phyloP scores from a whole-genome alignment of 1,284 basidiomycete species.

The Austroboletus niveus region DNA sequence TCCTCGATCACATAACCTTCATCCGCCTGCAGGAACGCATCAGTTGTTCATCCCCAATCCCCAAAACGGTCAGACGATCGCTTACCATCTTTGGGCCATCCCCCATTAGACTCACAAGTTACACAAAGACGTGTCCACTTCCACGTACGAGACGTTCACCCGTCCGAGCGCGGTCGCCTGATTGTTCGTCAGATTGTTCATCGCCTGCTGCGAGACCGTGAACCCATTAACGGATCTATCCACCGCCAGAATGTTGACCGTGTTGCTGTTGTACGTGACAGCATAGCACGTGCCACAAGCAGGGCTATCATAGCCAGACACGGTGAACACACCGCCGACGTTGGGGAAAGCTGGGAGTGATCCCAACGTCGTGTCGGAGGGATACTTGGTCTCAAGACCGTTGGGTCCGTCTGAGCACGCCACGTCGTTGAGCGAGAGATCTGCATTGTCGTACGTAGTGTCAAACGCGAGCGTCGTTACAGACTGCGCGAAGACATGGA shows the following conservation, averaged over 20 bases:
- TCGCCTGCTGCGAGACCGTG: constrained; percentile 33
- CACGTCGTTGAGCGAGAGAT: constrained; percentile 24
- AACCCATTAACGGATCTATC: constrained; percentile 34
- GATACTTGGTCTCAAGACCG: constrained; percentile 25
- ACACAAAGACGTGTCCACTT: not conserved
- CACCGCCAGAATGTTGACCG: constrained; percentile 33
- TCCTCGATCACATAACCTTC: not conserved
- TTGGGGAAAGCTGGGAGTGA: constrained; percentile 32
- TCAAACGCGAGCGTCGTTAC: constrained; percentile 30
- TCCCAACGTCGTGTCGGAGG: constrained; percentile 30
- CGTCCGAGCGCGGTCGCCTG: constrained; percentile 26
- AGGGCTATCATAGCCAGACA: constrained; percentile 28
- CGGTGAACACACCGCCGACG: constrained; percentile 32
- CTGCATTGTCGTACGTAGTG: constrained; percentile 27
- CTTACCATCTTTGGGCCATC: constrained; percentile 4
- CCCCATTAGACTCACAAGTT: not conserved
- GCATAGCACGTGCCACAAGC: constrained; percentile 37
- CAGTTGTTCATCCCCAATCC: not conserved
- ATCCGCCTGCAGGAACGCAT: too few relatives aligned
- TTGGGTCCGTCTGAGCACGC: constrained; percentile 35
- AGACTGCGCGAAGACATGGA: constrained; percentile 21
- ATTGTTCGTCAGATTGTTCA: constrained; percentile 31
- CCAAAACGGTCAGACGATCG: not conserved
- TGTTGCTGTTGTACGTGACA: constrained; percentile 24
- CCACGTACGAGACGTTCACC: constrained; percentile 16